Evolutionary conservation across 495 filamentous ascomycete genomes (phyloP).

Genomic region (Neurospora cerealis): DNA sequence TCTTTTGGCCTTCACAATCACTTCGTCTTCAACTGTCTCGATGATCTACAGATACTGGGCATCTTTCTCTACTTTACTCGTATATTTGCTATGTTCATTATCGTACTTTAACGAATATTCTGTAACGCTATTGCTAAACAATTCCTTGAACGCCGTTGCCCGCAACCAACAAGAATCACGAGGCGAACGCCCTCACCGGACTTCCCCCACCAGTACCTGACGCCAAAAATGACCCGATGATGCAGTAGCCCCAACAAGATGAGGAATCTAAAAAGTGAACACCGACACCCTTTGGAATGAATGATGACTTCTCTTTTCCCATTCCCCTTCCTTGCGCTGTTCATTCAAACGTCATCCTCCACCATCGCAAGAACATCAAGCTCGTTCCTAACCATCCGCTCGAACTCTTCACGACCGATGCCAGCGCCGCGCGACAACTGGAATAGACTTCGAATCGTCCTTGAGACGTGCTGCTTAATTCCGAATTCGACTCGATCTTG

Average conservation of each 20-base stretch:
- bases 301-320: neutral
- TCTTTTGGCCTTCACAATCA: neutral
- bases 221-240: neutral
- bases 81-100: neutral
- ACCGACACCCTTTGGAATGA: neutral
- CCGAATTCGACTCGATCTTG: constrained; percentile 64
- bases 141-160: neutral
- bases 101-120: neutral
- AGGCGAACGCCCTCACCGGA: neutral
- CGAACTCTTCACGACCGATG: constrained; percentile 77
- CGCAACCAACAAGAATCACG: neutral
- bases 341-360: constrained; percentile 47
- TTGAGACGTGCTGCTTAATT: constrained; percentile 80
- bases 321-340: neutral
- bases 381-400: constrained; percentile 68
- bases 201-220: neutral
- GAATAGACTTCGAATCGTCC: constrained; percentile 82
- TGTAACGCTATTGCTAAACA: neutral
- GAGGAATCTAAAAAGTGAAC: neutral
- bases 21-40: neutral
- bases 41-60: neutral
- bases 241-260: neutral
- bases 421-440: constrained; percentile 69
- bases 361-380: constrained; percentile 66
- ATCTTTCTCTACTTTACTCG: neutral